A percentile compares a stretch with the other conserved stretches of the same genome.
Evolutionary conservation across 2,329 filamentous ascomycete species (phyloP).

Genomic region (Colletotrichum brevisporum): DNA sequence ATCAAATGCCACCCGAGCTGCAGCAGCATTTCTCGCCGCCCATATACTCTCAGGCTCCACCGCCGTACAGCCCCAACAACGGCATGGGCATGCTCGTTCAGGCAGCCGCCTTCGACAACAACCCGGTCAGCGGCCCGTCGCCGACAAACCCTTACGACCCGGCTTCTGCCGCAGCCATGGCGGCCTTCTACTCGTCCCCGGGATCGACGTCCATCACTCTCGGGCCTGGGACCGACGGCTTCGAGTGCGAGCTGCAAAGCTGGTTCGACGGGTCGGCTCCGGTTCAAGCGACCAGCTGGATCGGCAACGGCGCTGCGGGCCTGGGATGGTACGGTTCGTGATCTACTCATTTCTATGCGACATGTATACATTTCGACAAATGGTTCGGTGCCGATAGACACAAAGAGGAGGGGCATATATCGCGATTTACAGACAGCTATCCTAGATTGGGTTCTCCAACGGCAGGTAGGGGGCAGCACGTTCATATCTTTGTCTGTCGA

Average conservation of each 20-base stretch:
- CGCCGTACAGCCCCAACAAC: conserved; percentile 46
- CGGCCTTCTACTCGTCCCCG: conserved; percentile 36
- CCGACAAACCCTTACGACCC: conserved; percentile 45
- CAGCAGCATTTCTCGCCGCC: conserved; percentile 38
- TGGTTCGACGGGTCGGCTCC: conserved; percentile 40
- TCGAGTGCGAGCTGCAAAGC: conserved; percentile 59
- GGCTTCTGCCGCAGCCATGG: conserved; percentile 13
- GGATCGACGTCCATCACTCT: conserved; percentile 45
- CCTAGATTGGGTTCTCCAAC: conserved; percentile 14
- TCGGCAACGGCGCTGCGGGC: conserved; percentile 37
- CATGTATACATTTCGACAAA: background rate
- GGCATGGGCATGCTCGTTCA: conserved; percentile 59
- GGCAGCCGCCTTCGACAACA: conserved; percentile 52
- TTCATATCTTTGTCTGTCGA: no score
- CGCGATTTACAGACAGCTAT: background rate
- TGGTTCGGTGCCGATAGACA: background rate
- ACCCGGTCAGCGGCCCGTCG: conserved; percentile 32
- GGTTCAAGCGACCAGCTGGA: conserved; percentile 37
- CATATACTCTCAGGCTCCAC: conserved; percentile 42
- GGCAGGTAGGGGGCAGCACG: conserved; percentile 1
- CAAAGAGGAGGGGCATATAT: background rate
- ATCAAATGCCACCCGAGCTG: conserved; percentile 35
- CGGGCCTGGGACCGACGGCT: conserved; percentile 59
- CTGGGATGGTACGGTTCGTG: conserved; percentile 28
- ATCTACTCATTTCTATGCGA: background rate